Evolutionary conservation across 306 rosid genomes (phyloP).

Genomic region (Mucuna pruriens): DNA sequence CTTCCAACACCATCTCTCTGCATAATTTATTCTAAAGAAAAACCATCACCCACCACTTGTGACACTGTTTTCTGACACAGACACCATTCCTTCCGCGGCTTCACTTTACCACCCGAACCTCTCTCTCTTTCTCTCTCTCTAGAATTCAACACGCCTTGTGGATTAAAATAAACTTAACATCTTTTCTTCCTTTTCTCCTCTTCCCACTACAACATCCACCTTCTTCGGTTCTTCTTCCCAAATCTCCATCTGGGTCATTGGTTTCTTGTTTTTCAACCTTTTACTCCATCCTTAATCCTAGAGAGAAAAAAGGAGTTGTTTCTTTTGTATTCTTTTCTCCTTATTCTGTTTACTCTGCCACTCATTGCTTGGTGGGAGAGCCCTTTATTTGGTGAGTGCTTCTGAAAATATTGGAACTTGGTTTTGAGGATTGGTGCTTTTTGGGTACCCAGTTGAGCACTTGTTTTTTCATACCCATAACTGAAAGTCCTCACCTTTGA

Average conservation of each 20-base stretch:
- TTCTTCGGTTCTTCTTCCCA: neutral
- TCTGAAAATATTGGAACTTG: neutral
- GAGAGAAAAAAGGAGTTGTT: neutral
- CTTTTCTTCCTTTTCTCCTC: neutral
- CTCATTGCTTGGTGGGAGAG: neutral
- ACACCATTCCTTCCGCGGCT: slow-evolving; percentile 25
- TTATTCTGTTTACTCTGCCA: neutral
- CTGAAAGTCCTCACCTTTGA: slow-evolving; percentile 1
- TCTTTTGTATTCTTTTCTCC: neutral
- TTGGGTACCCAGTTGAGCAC: neutral
- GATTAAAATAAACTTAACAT: neutral
- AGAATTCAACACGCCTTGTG: neutral
- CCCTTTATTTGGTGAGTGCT: neutral
- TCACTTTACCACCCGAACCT: neutral
- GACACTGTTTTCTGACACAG: slow-evolving; percentile 28
- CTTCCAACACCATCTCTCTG: slow-evolving; percentile 3
- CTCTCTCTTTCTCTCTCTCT: neutral
- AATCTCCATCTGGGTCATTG: slow-evolving; percentile 9
- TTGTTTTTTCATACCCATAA: slow-evolving; percentile 1
- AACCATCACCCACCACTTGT: slow-evolving; percentile 20
- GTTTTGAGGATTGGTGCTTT: neutral
- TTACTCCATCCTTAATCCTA: neutral
- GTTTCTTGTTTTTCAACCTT: neutral
- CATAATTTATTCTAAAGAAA: slow-evolving; percentile 29
- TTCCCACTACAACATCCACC: neutral